Percentiles rank a stretch among this genome's conserved stretches.
These are phyloP conservation scores for Debaryomyces hansenii DNA, from an alignment of 805 yeast species.

Conservation along the genomic window DNA sequence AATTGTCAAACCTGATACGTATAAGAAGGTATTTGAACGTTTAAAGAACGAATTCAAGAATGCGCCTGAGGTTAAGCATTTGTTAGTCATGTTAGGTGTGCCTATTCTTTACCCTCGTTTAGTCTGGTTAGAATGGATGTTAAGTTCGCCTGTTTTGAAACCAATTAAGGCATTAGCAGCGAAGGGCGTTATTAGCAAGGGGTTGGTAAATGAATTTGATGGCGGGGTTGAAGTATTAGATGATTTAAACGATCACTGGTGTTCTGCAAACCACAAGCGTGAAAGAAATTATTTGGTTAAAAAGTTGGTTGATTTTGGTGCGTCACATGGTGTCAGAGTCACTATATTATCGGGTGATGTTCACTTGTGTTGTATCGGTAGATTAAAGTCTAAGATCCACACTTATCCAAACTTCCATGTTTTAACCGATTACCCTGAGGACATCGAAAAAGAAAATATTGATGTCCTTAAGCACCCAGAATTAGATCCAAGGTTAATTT, in stretches of 20 bases:
- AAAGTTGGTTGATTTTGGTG: constrained; percentile 64
- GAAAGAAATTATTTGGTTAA: constrained; percentile 76
- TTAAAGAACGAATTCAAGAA: constrained; percentile 52
- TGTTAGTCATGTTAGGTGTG: constrained; percentile 84
- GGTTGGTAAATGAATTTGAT: constrained; percentile 87
- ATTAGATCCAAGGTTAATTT: constrained; percentile 70
- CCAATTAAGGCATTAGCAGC: constrained; percentile 65
- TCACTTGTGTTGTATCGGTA: constrained; percentile 81
- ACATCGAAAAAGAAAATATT: constrained; percentile 36
- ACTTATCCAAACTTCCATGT: constrained; percentile 27
- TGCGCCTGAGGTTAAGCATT: constrained; percentile 64
- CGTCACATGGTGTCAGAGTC: constrained; percentile 62
- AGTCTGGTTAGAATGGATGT: constrained; percentile 82
- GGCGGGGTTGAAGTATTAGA: constrained; percentile 90
- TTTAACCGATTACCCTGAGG: constrained; percentile 16
- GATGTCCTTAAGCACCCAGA: constrained; percentile 52
- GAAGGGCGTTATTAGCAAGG: constrained; percentile 62
- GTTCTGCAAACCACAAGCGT: constrained; percentile 78
- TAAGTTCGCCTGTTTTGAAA: constrained; percentile 55
- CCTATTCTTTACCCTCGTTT: constrained; percentile 94
- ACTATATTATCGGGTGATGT: constrained; percentile 93
- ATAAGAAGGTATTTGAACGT: constrained; percentile 60
- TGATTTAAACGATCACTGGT: constrained; percentile 96
- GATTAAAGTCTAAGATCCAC: constrained; percentile 60
- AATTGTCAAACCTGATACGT: constrained; percentile 56